A percentile compares a stretch with the other conserved stretches of the same genome.
phyloP scores from a whole-genome alignment of 2,329 filamentous ascomycete genomes.

The Zasmidium citrigriseum region DNA sequence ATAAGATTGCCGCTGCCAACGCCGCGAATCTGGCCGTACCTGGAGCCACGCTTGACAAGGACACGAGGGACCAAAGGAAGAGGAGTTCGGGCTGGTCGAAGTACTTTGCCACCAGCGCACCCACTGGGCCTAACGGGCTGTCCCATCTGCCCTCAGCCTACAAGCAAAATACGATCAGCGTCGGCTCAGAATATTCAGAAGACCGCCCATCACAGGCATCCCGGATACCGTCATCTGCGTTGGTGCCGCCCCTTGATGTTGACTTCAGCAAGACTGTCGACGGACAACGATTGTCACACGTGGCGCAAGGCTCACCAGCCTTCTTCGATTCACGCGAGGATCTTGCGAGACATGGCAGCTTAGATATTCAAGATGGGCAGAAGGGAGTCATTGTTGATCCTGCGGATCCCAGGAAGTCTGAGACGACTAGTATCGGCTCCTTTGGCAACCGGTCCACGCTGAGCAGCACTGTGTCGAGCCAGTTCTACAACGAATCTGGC shows the following conservation, averaged over 20 bases:
- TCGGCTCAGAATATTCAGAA: conserved; percentile 47
- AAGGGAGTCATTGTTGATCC: conserved; percentile 33
- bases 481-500: conserved; percentile 33
- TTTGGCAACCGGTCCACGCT: conserved; percentile 31
- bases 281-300: conserved; percentile 64
- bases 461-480: conserved; percentile 31
- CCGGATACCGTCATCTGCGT: conserved; percentile 57
- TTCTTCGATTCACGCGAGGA: conserved; percentile 59
- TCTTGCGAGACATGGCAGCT: conserved; percentile 32
- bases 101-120: conserved; percentile 38
- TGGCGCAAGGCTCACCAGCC: conserved; percentile 69
- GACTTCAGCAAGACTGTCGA: conserved; percentile 52
- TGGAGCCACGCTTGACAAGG: conserved; percentile 32
- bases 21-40: conserved; percentile 21
- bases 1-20: conserved; percentile 35
- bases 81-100: conserved; percentile 55
- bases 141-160: conserved; percentile 33
- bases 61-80: conserved; percentile 48
- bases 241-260: conserved; percentile 68
- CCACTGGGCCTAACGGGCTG: conserved; percentile 38
- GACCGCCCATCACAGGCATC: conserved; percentile 51
- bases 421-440: conserved; percentile 25
- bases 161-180: conserved; percentile 46
- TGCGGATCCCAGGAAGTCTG: conserved; percentile 25
- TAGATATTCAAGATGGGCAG: conserved; percentile 27